Conservation (phyloP, 2,329 filamentous ascomycete genomes). For the Fusarium caatingaense region DNA sequence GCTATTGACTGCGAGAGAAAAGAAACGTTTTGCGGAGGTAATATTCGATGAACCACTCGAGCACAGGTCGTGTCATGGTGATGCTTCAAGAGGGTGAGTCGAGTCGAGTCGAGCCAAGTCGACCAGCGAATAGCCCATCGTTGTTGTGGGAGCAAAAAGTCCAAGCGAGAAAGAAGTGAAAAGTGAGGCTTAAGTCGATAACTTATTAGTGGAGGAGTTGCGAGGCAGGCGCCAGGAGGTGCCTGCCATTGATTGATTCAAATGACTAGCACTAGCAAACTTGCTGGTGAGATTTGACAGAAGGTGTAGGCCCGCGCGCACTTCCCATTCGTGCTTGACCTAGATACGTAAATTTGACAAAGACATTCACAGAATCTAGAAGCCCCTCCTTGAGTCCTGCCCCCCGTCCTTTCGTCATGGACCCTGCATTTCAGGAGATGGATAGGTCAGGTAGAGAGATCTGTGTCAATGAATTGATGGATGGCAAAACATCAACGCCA, state of each 20-base stretch:
- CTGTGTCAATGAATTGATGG: constrained; percentile 1
- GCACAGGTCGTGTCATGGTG: constrained; percentile 30
- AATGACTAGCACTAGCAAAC: constrained; percentile 9
- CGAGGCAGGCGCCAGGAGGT: background rate
- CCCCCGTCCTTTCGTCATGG: constrained; percentile 1
- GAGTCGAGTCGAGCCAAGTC: constrained; percentile 1
- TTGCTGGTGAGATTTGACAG: constrained; percentile 12
- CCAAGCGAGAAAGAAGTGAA: background rate
- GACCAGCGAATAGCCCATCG: background rate
- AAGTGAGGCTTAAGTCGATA: constrained; percentile 10
- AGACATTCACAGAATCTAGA: constrained; percentile 21
- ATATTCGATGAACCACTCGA: constrained; percentile 6
- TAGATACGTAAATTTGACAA: constrained; percentile 2
- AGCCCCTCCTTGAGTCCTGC: background rate
- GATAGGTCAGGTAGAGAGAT: background rate
- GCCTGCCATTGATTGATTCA: constrained; percentile 7
- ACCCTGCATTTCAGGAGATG: constrained; percentile 12
- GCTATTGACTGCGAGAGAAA: constrained; percentile 10
- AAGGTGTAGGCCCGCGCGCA: background rate
- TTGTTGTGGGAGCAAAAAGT: constrained; percentile 6
- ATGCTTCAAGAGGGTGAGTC: constrained; percentile 14
- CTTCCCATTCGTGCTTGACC: background rate
- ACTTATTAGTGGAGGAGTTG: background rate
- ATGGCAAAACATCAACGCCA: constrained; percentile 21
- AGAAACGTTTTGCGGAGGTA: background rate